Evolutionary conservation across 2,329 filamentous ascomycete genomes (phyloP), one percentile per base, ranked within the genome.

Genomic region (Leptosphaerulina australis): DNA sequence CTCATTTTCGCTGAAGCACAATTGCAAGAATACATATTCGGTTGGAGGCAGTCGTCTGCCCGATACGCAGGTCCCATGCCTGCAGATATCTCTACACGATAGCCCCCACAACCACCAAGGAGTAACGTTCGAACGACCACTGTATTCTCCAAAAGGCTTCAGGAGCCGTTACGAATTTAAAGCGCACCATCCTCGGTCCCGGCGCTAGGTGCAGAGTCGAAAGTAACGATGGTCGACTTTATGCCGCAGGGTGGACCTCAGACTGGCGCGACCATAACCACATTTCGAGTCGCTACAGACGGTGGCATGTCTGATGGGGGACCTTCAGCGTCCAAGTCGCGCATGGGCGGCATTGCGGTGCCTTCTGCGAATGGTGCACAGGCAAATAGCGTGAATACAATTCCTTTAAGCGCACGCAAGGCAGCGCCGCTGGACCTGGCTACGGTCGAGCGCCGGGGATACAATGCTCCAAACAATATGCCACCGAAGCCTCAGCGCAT

Each of bases 381-480:
- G 29, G 65, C 70, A n/a, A 75, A 68, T 50, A 75, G 70, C 52
- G 68, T 68, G 37, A 68, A 64, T 40, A 81, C 83, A 25, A 72
- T 73, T 53, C 85, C 85, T 40, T 76, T 87, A 67, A 87, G 84
- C 74, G 83, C 83, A 66, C 81, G 85, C 60, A 79, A 83, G 63
- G 83, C 85, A 30, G 78, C 81, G 50, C 84, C 91, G 36, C 79
- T 99, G 54, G 92, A 97, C 66, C 77, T 97, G 62, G 85, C 85
- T 40, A 96, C 91, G 0, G 94, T 99, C 53, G 94, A 97, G 78
- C 88, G 93, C 67, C 87, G 91, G 73, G 92, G 91, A 43, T 88
- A 94, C 63, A 84, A 90, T 18, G 90, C 84, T 22, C 85, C 88
- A 41, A 85, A 85, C 61, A 85, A 88, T 66, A 90, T 96, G 69